Base-by-base conservation (phyloP, 2,329 filamentous ascomycete species). In the Aspergillus sp. region DNA sequence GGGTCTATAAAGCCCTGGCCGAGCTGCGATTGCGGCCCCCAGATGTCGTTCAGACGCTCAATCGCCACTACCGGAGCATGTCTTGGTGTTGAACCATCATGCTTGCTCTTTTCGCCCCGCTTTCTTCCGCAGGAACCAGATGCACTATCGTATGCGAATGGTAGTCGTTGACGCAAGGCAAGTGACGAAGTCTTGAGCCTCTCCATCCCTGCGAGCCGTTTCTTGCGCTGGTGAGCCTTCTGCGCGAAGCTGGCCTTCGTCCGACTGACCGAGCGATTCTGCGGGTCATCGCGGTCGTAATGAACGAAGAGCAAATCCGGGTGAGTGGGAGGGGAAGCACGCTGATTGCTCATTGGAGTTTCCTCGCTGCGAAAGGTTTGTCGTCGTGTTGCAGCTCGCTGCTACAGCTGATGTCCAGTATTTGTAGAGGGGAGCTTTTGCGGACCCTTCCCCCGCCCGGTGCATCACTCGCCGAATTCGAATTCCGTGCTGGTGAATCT, bases 1-100 rank as follows among this genome's bases (percentile, higher is more conserved):
- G 46, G 54, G 46, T 57, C 54, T 11, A 41, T 45, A 28, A 57
- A 57, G 3, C 54, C 54, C 23, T 57, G 54, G 28, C 54, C 54
- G n/a, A 57, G 30, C 6, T 38, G 43, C 5, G 54, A 19, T 30
- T 46, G 45, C 4, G 53, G 53, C 5, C 41, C 46, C 22, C 38
- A 31, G 41, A 46, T 4, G 3, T 46, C n/a, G 11, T 13, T 23
- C 46, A 25, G 7, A 3, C 6, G 19, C n/a, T 4, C 46, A 8
- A 11, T 4, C 3, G 9, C 19, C 23, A 23, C 30, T 34, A 3
- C 30, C 30, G 9, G 9, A 7, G 31, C 31, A 38, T 8, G 31
- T 38, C 15, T 7, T 38, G 31, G 31, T 11, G 31, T 38, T 13
- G 31, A 4, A 38, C 15, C 31, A 38, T 38, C 8, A 13, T 38